Base-by-base conservation (phyloP, 2,329 filamentous ascomycete genomes). In the Fusarium avenaceum region DNA sequence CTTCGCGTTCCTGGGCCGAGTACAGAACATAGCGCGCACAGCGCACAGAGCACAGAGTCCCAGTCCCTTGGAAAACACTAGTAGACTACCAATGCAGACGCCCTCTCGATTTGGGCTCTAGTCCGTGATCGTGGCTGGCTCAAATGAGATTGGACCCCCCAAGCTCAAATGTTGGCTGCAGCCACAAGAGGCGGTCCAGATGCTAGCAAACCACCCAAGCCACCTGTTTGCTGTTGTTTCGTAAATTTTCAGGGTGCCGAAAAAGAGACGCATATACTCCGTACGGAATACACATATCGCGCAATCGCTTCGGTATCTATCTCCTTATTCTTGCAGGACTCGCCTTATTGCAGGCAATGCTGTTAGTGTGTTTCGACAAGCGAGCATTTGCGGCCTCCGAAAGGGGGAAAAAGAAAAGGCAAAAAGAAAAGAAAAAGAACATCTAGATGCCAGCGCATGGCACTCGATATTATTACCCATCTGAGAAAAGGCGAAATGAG, bases 91-190 rank as follows among this genome's bases (percentile, higher is more conserved):
- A 55, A 57, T 61, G 60, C 65, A 62, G 62, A 65, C 56, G 60
- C 67, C 70, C 54, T 62, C 71, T 69, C 64, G 60, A 72, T 73
- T 70, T 43, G 71, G 68, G 52, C 57, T 52, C 48, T 59, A 44
- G 63, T 48, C 71, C 66, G 70, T 65, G 60, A 72, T 69, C 42
- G 70, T 72, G 71, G 71, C 71, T 73, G 68, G 69, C 70, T 66
- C 56, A 72, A 69, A 65, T 60, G 69, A 70, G 70, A 70, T 73
- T 73, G 48, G 57, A 44, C 58, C 45, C 59, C 67, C 56, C 60
- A 54, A 58, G 62, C 57, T 56, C 51, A 56, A 58, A 44, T 55
- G 48, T 50, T 42, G 57, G 35, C 26, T 43, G 47, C 56, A 67
- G 63, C 59, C 60, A 64, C 51, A 38, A 35, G 47, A 62, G 65